Evolutionary conservation across 116 monocot species (phyloP).

Genomic region (Zostera marina): DNA sequence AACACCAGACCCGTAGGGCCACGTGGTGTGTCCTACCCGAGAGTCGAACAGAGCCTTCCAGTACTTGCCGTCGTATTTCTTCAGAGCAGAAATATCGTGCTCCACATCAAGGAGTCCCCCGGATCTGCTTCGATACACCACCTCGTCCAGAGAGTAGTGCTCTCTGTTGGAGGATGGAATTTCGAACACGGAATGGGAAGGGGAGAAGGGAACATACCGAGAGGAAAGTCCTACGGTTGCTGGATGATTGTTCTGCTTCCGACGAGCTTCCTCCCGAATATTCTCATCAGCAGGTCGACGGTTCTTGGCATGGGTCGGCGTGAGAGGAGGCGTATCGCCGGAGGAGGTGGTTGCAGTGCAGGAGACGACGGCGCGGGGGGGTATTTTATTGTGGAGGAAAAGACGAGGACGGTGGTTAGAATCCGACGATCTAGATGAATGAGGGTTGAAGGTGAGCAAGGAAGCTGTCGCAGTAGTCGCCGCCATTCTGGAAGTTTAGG

Average conservation of each 20-base stretch:
- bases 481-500: too few relatives aligned
- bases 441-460: conserved; percentile 3
- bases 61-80: conserved; percentile 47
- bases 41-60: conserved; percentile 82
- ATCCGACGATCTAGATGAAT: background rate
- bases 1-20: conserved; percentile 96
- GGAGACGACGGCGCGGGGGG: background rate
- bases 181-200: conserved; percentile 10
- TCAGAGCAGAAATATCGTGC: conserved; percentile 61
- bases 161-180: conserved; percentile 17
- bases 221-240: conserved; percentile 41
- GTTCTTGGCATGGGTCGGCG: conserved; percentile 4
- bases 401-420: background rate
- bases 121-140: conserved; percentile 62
- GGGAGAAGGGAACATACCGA: conserved; percentile 54
- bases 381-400: background rate
- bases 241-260: conserved; percentile 14
- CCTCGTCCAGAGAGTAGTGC: conserved; percentile 76
- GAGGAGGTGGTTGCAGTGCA: conserved; percentile 1
- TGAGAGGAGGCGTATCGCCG: conserved; percentile 2
- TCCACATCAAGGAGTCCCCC: conserved; percentile 80
- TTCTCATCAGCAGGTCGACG: conserved; percentile 52
- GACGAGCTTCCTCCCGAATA: conserved; percentile 77
- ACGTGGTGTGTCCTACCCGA: conserved; percentile 61
- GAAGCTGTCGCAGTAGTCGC: too few relatives aligned